Evolutionary conservation across 2,329 filamentous ascomycete species (phyloP), one percentile per base, ranked within the genome.

Genomic region (Thielaviopsis musarum): DNA sequence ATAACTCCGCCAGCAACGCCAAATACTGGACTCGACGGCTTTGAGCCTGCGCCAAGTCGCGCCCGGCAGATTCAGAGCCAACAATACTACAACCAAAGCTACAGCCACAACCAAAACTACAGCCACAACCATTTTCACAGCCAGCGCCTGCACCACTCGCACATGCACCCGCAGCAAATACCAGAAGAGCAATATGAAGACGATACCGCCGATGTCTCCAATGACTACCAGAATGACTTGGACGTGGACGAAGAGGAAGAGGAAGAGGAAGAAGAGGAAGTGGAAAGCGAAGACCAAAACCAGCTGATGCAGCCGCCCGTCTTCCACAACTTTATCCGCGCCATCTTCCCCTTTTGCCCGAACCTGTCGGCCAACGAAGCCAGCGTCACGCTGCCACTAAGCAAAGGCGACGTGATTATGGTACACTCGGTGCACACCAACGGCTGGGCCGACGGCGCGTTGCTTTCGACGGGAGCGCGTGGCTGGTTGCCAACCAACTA

Each of bases 401-500:
- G 88, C 65, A 85, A 93, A 68, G 93, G 93, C 61, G 93, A 98
- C 67, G 82, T 98, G 55, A 85, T 98, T 58, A 74, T 98, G 61
- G 87, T 98, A 22, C 93, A 98, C 71, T 96, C 93, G 3, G 88
- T 97, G 65, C 93, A 98, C 71, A 93, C 89, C 62, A 98, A 97
- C 73, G 93, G 93, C 65, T 98, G 93, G 93, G 93, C 93, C 34
- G 93, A 98, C 70, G 93, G 93, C 57, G 98, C 93, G 0, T 76
- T 96, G 49, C 74, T 98, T 62, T 80, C 85, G 24, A 88, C 90
- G 2, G 91, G 91, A 26, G 86, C 87, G 56, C 81, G 93, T 65
- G 93, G 93, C 63, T 98, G 93, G 93, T 75, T 98, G 62, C 93
- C 93, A 2, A 98, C 93, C 9, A 98, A 98, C 71, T 98, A 97